These are phyloP conservation scores for Cryptosporidium andersoni DNA, from an alignment of 169 alveolate species.

Conservation along the genomic window DNA sequence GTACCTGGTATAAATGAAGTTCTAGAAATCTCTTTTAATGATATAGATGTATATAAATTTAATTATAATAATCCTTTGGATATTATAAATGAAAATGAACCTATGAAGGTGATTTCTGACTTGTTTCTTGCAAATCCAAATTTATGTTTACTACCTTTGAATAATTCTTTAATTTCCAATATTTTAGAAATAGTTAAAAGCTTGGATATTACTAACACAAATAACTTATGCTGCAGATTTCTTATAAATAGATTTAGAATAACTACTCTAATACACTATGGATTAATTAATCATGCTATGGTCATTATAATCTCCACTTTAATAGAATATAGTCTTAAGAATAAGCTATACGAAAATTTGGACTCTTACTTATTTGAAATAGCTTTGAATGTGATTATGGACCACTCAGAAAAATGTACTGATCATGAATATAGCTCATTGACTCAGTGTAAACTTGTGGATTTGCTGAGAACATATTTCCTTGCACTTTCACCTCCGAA, in stretches of 20 bases:
- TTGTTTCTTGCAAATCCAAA: conserved; percentile 57
- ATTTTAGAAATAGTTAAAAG: background rate
- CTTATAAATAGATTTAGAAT: conserved; percentile 2
- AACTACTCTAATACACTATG: conserved; percentile 17
- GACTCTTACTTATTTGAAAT: too few species aligned
- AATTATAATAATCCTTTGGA: conserved; percentile 1
- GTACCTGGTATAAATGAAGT: too few species aligned
- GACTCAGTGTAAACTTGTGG: too few species aligned
- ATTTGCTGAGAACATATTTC: too few species aligned
- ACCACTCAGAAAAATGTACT: too few species aligned
- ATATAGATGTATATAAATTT: background rate
- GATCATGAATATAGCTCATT: too few species aligned
- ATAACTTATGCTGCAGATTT: background rate
- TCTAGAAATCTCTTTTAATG: too few species aligned
- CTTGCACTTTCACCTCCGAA: too few species aligned
- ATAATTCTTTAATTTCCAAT: conserved; percentile 1
- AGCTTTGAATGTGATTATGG: too few species aligned
- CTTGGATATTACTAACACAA: background rate
- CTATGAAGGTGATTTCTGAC: background rate
- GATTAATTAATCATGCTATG: conserved; percentile 6
- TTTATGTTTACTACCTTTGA: background rate
- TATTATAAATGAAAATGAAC: background rate
- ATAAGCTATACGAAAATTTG: too few species aligned
- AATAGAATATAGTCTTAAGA: too few species aligned
- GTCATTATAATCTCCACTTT: too few species aligned